A percentile compares a stretch with the other conserved stretches of the same genome.
phyloP scores from a whole-genome alignment of 108 stramenopile genomes.

The Craspedostauros australis region DNA sequence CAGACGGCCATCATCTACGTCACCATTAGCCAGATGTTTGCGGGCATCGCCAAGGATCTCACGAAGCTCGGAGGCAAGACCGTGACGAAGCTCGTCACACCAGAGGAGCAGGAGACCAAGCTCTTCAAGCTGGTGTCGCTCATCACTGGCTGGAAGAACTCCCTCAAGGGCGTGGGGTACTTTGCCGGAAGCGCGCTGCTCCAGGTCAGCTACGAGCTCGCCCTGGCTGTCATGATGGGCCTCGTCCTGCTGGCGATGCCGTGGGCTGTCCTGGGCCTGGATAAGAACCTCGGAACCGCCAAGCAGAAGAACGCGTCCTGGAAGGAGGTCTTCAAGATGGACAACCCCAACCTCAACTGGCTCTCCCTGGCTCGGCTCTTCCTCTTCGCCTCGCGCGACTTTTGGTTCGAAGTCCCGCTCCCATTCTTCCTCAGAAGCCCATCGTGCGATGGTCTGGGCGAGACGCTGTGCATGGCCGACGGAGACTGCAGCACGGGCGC shows the following conservation, averaged over 20 bases:
- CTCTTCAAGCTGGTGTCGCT: constrained; percentile 84
- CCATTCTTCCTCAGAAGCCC: constrained; percentile 89
- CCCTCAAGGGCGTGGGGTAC: constrained; percentile 90
- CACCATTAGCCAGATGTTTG: constrained; percentile 90
- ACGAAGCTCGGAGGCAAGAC: constrained; percentile 93
- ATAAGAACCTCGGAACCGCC: constrained; percentile 73
- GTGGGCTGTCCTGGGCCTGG: constrained; percentile 77
- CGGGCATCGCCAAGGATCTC: constrained; percentile 91
- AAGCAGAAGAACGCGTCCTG: constrained; percentile 68
- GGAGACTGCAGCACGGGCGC: constrained; percentile 53
- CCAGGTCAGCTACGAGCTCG: constrained; percentile 65
- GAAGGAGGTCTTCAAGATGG: constrained; percentile 69
- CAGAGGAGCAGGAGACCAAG: constrained; percentile 80
- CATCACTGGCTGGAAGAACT: constrained; percentile 94
- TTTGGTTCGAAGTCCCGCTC: constrained; percentile 95
- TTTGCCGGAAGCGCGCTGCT: constrained; percentile 78
- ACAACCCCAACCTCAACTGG: constrained; percentile 79
- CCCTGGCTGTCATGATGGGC: constrained; percentile 82
- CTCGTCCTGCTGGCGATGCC: constrained; percentile 79
- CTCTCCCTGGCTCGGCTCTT: constrained; percentile 84
- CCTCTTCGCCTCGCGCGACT: constrained; percentile 89
- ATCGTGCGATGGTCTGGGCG: constrained; percentile 62
- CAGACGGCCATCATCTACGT: constrained; percentile 72
- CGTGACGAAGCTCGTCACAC: constrained; percentile 90
- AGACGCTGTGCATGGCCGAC: constrained; percentile 35